Base-by-base conservation (phyloP, 345 rosid species). In the Salix dunnii region DNA sequence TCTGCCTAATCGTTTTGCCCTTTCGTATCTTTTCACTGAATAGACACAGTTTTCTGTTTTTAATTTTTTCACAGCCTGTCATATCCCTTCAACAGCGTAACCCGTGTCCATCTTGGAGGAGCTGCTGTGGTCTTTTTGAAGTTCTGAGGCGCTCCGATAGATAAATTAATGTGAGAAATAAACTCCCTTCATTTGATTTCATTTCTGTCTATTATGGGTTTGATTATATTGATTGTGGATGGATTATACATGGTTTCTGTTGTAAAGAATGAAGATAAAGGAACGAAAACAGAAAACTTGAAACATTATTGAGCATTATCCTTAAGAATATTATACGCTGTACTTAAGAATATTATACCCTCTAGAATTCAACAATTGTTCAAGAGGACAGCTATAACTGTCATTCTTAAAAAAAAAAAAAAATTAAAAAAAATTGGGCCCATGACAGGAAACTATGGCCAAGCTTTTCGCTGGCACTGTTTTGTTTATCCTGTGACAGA, bases 81-180 rank as follows among this genome's bases (percentile, higher is more conserved):
- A 62, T 70, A 38, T 80, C 89, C 48, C 40, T 79, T 75, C 68
- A 43, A 14, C 81, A 42, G 28, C 85, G 76, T 51, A 62, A 73
- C 1, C 2, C 14, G 38, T 79, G 72, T 16, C 88, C 79, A 70
- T 87, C 93, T 0, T 94, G 97, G 94, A 89, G 73, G 80, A 88
- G 87, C 76, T 94, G 97, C 74, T 94, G 97, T 40, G 97, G 97
- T 71, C 87, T 89, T 67, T 80, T 94, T 53, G 84, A 88, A 30
- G 87, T 86, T 79, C 86, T 94, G 65, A 65, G 86, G 36, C 85
- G 84, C 68, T 83, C 88, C 14, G 49, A 79, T 60, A 70, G 81
- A 25, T 75, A 60, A 70, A 6, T 53, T 61, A 71, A 71, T 76
- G 79, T 80, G 6, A 40, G 51, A 6, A 46, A 27, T 16, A 21